A percentile compares a stretch with the other conserved stretches of the same genome.
These are phyloP conservation scores for Podospora comata DNA, from an alignment of 495 filamentous ascomycete genomes.

Conservation along the genomic window DNA sequence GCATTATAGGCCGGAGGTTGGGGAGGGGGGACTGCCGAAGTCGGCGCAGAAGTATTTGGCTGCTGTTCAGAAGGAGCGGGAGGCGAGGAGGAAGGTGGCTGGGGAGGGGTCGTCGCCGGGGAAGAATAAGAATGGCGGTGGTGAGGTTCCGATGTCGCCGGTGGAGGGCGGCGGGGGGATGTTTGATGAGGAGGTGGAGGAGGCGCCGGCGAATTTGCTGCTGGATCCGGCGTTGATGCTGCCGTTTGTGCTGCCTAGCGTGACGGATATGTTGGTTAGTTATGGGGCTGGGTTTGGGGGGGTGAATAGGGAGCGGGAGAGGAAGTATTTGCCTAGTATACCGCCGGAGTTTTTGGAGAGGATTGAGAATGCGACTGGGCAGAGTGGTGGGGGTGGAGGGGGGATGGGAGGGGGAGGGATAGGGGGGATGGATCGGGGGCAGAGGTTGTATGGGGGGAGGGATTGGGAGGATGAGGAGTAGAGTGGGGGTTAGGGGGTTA, in stretches of 20 bases:
- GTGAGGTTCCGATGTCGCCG: conserved; percentile 12
- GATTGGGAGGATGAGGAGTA: conserved; percentile 51
- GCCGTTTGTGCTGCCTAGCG: conserved; percentile 89
- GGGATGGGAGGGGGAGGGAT: conserved; percentile 30
- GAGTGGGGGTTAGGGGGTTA: not conserved
- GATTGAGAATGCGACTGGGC: conserved; percentile 59
- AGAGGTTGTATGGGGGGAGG: conserved; percentile 44
- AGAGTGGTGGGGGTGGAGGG: conserved; percentile 23
- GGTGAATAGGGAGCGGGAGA: conserved; percentile 82
- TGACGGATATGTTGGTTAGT: conserved; percentile 93
- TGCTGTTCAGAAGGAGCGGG: conserved; percentile 69
- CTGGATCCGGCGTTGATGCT: conserved; percentile 89
- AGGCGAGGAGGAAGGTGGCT: conserved; percentile 53
- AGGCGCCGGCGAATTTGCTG: conserved; percentile 66
- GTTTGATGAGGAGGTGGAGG: conserved; percentile 53
- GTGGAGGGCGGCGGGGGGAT: conserved; percentile 1
- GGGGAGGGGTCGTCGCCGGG: conserved; percentile 33
- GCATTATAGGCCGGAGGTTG: conserved; percentile 91
- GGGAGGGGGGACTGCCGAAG: conserved; percentile 86
- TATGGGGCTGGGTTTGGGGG: conserved; percentile 95
- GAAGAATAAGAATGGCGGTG: conserved; percentile 16
- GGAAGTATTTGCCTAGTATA: conserved; percentile 95
- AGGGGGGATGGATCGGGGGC: conserved; percentile 28
- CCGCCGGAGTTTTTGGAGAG: conserved; percentile 90
- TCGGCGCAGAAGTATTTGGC: conserved; percentile 81